A percentile compares a stretch with the other conserved stretches of the same genome.
phyloP scores from a whole-genome alignment of 345 rosid species.

The Bruguiera parviflora region DNA sequence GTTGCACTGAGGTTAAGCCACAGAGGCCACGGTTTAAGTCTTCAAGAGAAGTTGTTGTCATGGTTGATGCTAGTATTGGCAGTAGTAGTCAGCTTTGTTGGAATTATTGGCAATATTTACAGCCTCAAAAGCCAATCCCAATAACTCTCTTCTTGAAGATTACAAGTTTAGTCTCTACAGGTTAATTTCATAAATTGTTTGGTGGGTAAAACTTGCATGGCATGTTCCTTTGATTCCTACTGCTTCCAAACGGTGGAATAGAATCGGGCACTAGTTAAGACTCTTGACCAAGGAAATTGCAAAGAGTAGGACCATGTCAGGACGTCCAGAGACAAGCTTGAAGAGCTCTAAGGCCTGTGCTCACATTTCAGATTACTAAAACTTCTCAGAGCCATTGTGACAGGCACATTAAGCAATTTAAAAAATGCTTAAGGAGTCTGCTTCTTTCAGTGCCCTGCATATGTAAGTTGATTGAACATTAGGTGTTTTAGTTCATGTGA shows the following conservation, averaged over 20 bases:
- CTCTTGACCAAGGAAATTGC: not conserved
- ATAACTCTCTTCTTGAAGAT: slow-evolving; percentile 9
- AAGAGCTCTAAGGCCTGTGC: not conserved
- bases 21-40: slow-evolving; percentile 46
- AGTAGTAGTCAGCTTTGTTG: slow-evolving; percentile 61
- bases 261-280: not conserved
- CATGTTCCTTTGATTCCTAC: not conserved
- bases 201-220: not conserved
- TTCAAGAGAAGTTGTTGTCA: slow-evolving; percentile 45
- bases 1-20: slow-evolving; percentile 61
- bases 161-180: not conserved
- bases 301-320: not conserved
- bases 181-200: not conserved
- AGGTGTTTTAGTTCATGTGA: not conserved
- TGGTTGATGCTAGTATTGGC: slow-evolving; percentile 78
- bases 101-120: slow-evolving; percentile 71
- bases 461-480: not conserved
- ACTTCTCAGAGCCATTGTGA: not conserved
- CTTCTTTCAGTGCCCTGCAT: not conserved
- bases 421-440: not conserved
- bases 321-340: not conserved
- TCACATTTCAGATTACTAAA: not conserved
- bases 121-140: slow-evolving; percentile 47
- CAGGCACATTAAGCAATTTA: not conserved
- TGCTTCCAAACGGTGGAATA: not conserved